Base-by-base conservation (phyloP, 2,329 filamentous ascomycete species). In the Pseudocercospora macadamiae region DNA sequence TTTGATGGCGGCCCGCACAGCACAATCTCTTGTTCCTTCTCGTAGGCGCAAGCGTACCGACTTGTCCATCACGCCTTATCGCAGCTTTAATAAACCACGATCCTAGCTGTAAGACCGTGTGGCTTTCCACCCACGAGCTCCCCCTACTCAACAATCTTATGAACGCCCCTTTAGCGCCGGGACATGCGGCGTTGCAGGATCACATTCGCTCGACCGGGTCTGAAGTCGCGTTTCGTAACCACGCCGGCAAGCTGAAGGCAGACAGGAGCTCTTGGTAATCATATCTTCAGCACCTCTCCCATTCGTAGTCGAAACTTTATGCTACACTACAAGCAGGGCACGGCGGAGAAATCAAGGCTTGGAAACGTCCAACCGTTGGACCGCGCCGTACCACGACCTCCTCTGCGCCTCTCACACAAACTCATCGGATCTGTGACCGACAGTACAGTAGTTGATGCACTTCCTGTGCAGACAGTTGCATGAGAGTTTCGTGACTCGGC, bases 21-120 rank as follows among this genome's bases (percentile, higher is more conserved):
- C 45, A 44, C 48, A 51, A 55, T 59, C 57, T 55, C 57, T 44
- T 52, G 32, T 30, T 37, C 23, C 28, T 32, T 23, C 42, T 45
- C 42, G 42, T 45, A 14, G 28, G 51, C 56, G 44, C 45, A 59
- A 55, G 57, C 57, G 56, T 59, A 59, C 57, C 57, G 34, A 28
- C n/a, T 18, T 45, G 34, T 23, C 51, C 23, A 44, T 44, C 45
- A 19, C 56, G 37, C 44, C 36, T 34, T 47, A 58, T 54, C 39
- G 49, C 26, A n/a, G 51, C 26, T 28, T 53, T 30, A 28, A 52
- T 28, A n/a, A 37, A 32, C 34, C 34, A 36, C 55, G 23, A 21
- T 26, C 37, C 55, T 18, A 37, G 26, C 36, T 44, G 28, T 23
- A 16, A 23, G 18, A 37, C 30, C 53, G 49, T 37, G 44, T 54